Percentiles rank a stretch among this genome's conserved stretches.
Evolutionary conservation across 352 stramenopile genomes (phyloP).

Genomic region (Pythium biforme): DNA sequence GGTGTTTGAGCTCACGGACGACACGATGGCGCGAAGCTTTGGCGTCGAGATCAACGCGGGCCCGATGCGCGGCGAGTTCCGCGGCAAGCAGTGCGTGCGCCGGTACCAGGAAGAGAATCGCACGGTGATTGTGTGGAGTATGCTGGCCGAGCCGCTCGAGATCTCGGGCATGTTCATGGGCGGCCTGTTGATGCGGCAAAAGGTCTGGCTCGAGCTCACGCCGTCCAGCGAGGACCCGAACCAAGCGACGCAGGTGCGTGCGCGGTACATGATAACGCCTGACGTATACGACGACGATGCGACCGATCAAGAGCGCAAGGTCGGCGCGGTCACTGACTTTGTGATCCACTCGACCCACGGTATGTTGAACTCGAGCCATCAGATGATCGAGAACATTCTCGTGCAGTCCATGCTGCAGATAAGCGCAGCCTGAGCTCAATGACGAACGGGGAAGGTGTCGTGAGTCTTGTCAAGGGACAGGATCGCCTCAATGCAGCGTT

Average conservation of each 20-base stretch:
- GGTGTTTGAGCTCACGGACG: slow-evolving; percentile 24
- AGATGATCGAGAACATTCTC: slow-evolving; percentile 51
- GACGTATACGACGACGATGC: slow-evolving; percentile 33
- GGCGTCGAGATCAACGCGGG: slow-evolving; percentile 25
- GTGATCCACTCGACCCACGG: slow-evolving; percentile 41
- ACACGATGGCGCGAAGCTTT: slow-evolving; percentile 27
- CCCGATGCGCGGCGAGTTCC: slow-evolving; percentile 35
- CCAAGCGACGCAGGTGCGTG: slow-evolving; percentile 14
- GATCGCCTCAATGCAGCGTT: too few relatives aligned
- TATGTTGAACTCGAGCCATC: slow-evolving; percentile 41
- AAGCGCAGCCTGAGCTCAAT: background rate
- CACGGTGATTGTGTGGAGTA: slow-evolving; percentile 48
- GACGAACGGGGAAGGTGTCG: too few relatives aligned
- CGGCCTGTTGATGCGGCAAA: slow-evolving; percentile 15
- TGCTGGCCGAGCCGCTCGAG: slow-evolving; percentile 39
- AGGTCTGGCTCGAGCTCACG: slow-evolving; percentile 16
- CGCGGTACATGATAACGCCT: slow-evolving; percentile 21
- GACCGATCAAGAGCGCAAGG: slow-evolving; percentile 32
- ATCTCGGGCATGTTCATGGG: slow-evolving; percentile 24
- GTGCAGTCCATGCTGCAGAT: slow-evolving; percentile 9
- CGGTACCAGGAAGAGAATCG: slow-evolving; percentile 32
- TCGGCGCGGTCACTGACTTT: slow-evolving; percentile 48
- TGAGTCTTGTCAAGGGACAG: too few relatives aligned
- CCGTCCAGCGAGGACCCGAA: slow-evolving; percentile 9
- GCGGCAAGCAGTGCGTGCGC: slow-evolving; percentile 43